A percentile compares a stretch with the other conserved stretches of the same genome.
Conservation (phyloP, 2,329 filamentous ascomycete species). For the Fusarium redolens region DNA sequence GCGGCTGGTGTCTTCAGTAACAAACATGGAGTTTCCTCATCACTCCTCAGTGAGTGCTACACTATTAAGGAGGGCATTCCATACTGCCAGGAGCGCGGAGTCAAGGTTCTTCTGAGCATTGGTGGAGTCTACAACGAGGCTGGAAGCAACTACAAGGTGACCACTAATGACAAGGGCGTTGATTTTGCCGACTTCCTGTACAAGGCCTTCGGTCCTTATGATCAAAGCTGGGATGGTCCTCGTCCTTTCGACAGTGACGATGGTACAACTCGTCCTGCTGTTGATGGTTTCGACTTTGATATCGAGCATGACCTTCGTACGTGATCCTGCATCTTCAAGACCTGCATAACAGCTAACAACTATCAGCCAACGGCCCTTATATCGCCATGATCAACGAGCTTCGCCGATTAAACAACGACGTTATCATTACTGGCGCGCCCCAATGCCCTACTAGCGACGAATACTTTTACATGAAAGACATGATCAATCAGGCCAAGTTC, state of each 20-base stretch:
- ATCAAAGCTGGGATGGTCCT: conserved; percentile 47
- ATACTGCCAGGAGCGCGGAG: conserved; percentile 55
- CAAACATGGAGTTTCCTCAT: conserved; percentile 40
- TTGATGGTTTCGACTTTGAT: conserved; percentile 59
- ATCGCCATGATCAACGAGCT: conserved; percentile 53
- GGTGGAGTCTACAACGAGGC: conserved; percentile 49
- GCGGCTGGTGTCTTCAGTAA: conserved; percentile 44
- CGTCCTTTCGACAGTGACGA: conserved; percentile 53
- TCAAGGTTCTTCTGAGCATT: conserved; percentile 58
- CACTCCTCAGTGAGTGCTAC: conserved; percentile 51
- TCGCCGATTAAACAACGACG: conserved; percentile 45
- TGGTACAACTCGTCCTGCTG: conserved; percentile 36
- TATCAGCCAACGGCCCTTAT: conserved; percentile 50
- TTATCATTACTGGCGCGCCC: conserved; percentile 58
- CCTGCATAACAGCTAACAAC: background rate
- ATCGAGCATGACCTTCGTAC: conserved; percentile 51
- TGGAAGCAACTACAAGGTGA: conserved; percentile 50
- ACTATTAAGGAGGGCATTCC: conserved; percentile 54
- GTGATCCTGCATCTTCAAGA: conserved; percentile 6
- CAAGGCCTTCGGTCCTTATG: conserved; percentile 53
- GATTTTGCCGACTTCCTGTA: conserved; percentile 55
- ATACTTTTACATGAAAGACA: conserved; percentile 50
- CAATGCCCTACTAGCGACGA: conserved; percentile 53
- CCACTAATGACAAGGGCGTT: conserved; percentile 45
- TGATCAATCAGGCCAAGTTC: conserved; percentile 56